Percentiles rank a stretch among this genome's conserved stretches.
Conservation (phyloP, 2,329 filamentous ascomycete genomes). For the Botryotinia calthae region DNA sequence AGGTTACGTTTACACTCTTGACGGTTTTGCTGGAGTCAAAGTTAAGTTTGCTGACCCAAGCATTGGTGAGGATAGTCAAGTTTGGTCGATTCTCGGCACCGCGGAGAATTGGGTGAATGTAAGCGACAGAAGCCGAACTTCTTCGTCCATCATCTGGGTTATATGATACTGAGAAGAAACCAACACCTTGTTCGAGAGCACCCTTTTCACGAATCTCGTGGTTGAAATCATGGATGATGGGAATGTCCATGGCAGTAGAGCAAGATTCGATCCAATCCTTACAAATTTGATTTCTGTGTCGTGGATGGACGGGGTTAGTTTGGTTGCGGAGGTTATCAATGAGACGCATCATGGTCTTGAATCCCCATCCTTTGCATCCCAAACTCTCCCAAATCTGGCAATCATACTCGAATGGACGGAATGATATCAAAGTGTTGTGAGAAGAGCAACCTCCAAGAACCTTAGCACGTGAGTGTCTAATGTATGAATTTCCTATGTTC, state of each 20-base stretch:
- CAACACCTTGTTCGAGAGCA: conserved; percentile 70
- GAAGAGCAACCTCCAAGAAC: conserved; percentile 90
- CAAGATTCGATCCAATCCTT: conserved; percentile 85
- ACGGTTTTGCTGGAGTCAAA: conserved; percentile 63
- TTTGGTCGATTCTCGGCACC: conserved; percentile 81
- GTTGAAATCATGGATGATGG: conserved; percentile 83
- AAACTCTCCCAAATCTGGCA: conserved; percentile 78
- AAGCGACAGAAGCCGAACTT: conserved; percentile 84
- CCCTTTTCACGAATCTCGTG: conserved; percentile 73
- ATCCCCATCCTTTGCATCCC: conserved; percentile 83
- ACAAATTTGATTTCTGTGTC: conserved; percentile 87
- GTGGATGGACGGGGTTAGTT: conserved; percentile 81
- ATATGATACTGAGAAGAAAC: conserved; percentile 89
- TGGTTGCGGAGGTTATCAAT: conserved; percentile 84
- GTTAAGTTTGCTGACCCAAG: conserved; percentile 82
- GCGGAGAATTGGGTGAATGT: conserved; percentile 86
- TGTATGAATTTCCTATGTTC: conserved; percentile 74
- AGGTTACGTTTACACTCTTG: conserved; percentile 67
- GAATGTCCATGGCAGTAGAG: conserved; percentile 74
- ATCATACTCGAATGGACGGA: conserved; percentile 88
- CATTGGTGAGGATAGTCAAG: conserved; percentile 80
- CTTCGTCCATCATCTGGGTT: conserved; percentile 84
- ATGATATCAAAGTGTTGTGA: conserved; percentile 91
- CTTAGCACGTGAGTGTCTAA: conserved; percentile 88
- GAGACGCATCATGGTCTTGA: conserved; percentile 77